These are phyloP conservation scores for Metarhizium album DNA, from an alignment of 2,329 filamentous ascomycete genomes.

Conservation along the genomic window DNA sequence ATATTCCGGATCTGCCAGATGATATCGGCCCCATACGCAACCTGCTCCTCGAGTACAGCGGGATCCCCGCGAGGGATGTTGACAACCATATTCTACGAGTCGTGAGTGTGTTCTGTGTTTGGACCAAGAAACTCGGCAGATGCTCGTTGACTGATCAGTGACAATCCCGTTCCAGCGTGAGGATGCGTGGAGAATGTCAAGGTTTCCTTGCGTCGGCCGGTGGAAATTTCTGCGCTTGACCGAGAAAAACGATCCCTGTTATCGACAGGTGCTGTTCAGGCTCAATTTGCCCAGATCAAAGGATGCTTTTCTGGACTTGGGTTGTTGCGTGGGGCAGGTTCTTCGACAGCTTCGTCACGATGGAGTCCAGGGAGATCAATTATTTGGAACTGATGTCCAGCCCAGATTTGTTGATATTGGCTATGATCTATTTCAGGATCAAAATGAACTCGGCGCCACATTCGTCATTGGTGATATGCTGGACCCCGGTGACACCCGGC, in stretches of 20 bases:
- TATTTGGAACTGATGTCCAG: constrained; percentile 41
- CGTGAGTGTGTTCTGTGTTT: constrained; percentile 18
- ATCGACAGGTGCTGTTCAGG: constrained; percentile 31
- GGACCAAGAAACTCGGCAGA: background rate
- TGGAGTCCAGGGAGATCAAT: constrained; percentile 34
- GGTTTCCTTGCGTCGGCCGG: constrained; percentile 35
- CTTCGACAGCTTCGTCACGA: constrained; percentile 39
- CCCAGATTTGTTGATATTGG: constrained; percentile 44
- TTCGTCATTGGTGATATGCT: constrained; percentile 43
- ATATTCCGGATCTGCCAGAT: constrained; percentile 24
- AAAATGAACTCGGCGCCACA: constrained; percentile 30
- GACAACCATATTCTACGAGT: constrained; percentile 25
- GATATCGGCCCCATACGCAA: constrained; percentile 25
- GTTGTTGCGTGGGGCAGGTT: constrained; percentile 40
- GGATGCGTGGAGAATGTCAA: constrained; percentile 33
- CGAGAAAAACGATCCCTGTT: constrained; percentile 29
- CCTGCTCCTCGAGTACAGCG: constrained; percentile 28
- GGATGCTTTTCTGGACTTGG: constrained; percentile 36
- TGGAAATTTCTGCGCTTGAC: constrained; percentile 38
- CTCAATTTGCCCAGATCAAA: constrained; percentile 26
- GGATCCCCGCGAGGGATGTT: constrained; percentile 23
- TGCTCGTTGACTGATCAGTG: background rate
- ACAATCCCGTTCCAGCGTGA: constrained; percentile 25
- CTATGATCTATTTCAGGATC: constrained; percentile 54
- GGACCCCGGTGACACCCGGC: constrained; percentile 25